Base-by-base conservation (phyloP, 805 yeast species). In the Candida boidinii region DNA sequence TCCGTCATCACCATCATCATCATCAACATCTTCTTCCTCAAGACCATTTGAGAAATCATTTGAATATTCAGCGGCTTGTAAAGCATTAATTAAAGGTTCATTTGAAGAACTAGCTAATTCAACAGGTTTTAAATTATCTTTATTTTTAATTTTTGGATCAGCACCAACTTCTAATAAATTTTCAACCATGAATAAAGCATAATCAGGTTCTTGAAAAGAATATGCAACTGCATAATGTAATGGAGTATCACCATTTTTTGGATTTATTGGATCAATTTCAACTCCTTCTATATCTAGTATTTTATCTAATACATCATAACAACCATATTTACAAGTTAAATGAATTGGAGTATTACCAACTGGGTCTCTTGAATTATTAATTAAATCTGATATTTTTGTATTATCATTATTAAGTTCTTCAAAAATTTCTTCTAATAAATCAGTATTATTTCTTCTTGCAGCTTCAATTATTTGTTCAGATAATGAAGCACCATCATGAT, bases 141-240 rank as follows among this genome's bases (percentile, higher is more conserved):
- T 68, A 49, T 82, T 82, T 41, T 54, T 66, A 13, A 71, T 51
- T 31, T 70, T 65, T 3, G 94, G 84, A 56, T 88, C 92, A 2
- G 92, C 79, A 3, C 98, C 97, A 19, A 94, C 95, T 48, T 88
- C 96, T 26, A 92, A 62, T 40, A 92, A 68, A 52, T 79, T 81
- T 48, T 84, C 94, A 10, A 79, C 74, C 22, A 87, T 65, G 44
- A 78, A 84, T 17, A 67, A 61, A 1, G 95, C 96, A 54, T 81
- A 87, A 38, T 84, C 96, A 0, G 92, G 84, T 49, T 90, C 95
- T 17, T 75, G 77, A 29, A 65, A 63, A 11, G 88, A 68, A 54
- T 82, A 90, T 39, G 70, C 71, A 10, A 79, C 95, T 5, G 95
- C 94, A 39, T 72, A 60, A 56, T 90, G 97, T 41, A 92, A 68